phyloP scores from a whole-genome alignment of 139 green algal species.

The Eudorina sp. region DNA sequence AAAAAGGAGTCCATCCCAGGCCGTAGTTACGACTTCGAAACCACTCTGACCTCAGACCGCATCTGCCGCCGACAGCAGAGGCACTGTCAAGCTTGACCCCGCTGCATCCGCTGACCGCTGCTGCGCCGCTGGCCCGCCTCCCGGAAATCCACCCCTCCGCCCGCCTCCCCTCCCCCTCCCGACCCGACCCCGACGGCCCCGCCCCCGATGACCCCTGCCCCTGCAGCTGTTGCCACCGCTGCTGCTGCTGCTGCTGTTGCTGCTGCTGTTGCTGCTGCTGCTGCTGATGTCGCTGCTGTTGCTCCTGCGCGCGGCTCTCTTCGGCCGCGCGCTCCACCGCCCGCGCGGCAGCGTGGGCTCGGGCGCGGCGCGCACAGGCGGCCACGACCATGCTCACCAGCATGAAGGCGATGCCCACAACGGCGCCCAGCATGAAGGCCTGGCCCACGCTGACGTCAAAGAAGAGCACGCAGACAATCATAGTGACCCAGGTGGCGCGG shows the following conservation, averaged over 20 bases:
- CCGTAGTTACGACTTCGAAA: no score
- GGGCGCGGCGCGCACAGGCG: constrained; percentile 5
- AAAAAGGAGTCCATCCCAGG: no score
- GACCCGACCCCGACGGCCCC: not conserved
- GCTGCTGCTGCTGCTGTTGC: not conserved
- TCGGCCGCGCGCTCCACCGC: constrained; percentile 29
- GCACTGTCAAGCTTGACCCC: not conserved
- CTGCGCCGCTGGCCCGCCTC: not conserved
- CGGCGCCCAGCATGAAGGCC: constrained; percentile 72
- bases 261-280: not conserved
- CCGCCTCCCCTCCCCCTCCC: not conserved
- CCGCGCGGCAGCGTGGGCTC: not conserved
- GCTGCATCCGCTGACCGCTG: not conserved
- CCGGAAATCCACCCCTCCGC: no score
- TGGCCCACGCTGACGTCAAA: constrained; percentile 68
- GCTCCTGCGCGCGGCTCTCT: not conserved
- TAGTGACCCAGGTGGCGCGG: constrained; percentile 83
- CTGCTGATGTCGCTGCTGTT: not conserved
- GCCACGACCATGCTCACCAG: constrained; percentile 25
- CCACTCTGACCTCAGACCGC: no score
- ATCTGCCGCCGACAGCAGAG: not conserved
- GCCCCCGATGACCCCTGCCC: not conserved
- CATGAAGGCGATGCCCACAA: constrained; percentile 66
- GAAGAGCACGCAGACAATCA: constrained; percentile 82
- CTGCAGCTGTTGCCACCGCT: not conserved